Evolutionary conservation across 140 eudicot species (phyloP).

Genomic region (Ambrosia hybrid): DNA sequence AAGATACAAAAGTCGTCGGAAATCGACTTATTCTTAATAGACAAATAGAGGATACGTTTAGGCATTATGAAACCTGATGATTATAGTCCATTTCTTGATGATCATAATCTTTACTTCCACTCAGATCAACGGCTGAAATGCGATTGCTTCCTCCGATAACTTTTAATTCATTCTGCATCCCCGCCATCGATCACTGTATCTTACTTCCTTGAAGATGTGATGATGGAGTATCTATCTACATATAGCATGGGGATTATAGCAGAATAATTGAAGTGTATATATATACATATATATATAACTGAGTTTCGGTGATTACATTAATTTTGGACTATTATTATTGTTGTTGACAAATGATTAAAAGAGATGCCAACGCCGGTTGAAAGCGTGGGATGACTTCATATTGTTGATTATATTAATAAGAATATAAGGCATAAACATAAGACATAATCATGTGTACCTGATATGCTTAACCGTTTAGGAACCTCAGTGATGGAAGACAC

Average conservation of each 20-base stretch:
- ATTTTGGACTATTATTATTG: slow-evolving; percentile 17
- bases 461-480: no score
- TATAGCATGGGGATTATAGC: slow-evolving; percentile 3
- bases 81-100: slow-evolving; percentile 28
- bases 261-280: background rate
- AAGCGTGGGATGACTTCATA: slow-evolving; percentile 19
- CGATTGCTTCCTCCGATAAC: slow-evolving; percentile 36
- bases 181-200: slow-evolving; percentile 21
- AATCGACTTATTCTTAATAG: slow-evolving; percentile 7
- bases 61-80: background rate
- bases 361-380: slow-evolving; percentile 27
- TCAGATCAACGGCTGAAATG: slow-evolving; percentile 27
- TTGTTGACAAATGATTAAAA: slow-evolving; percentile 17
- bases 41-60: no score
- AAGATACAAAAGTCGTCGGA: background rate
- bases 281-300: slow-evolving; percentile 7
- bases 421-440: no score
- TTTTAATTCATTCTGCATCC: slow-evolving; percentile 25
- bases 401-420: no score
- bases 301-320: slow-evolving; percentile 9
- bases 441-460: no score
- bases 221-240: slow-evolving; percentile 3
- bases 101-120: slow-evolving; percentile 22
- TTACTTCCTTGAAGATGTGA: background rate
- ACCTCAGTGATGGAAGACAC: no score